Evolutionary conservation across 768 basidiomycete species (phyloP).

Genomic region (Pilatotrama ljubarskyi): DNA sequence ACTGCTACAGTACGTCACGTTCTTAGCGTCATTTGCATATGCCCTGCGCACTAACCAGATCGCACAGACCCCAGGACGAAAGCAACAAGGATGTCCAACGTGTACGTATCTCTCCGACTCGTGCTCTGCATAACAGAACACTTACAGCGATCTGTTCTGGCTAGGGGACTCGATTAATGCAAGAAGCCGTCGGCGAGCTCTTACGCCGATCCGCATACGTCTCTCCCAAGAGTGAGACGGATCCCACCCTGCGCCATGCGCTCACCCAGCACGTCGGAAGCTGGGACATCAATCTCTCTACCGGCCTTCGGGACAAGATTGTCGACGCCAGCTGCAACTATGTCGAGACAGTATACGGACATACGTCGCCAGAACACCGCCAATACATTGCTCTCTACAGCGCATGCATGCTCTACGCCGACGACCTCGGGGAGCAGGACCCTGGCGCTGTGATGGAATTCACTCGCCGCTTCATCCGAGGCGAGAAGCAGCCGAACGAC

Average conservation of each 20-base stretch:
- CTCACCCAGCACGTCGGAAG: background rate
- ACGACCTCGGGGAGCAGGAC: conserved; percentile 36
- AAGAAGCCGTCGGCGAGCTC: background rate
- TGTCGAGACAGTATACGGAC: conserved; percentile 15
- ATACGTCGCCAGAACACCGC: conserved; percentile 10
- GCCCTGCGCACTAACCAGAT: too few species aligned
- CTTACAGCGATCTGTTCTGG: too few species aligned
- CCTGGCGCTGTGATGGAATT: conserved; percentile 34
- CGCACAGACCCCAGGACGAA: too few species aligned
- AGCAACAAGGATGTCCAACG: too few species aligned
- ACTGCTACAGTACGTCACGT: too few species aligned
- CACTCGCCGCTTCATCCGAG: conserved; percentile 34
- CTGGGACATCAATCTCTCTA: background rate
- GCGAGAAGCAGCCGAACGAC: conserved; percentile 32
- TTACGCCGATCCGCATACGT: background rate
- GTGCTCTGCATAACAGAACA: too few species aligned
- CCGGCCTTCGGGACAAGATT: background rate
- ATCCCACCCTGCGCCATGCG: background rate
- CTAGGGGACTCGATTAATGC: background rate
- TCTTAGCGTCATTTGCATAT: too few species aligned
- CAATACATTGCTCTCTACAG: conserved; percentile 44
- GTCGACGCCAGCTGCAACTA: conserved; percentile 2
- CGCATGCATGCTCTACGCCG: conserved; percentile 36
- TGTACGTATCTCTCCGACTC: too few species aligned
- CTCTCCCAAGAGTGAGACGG: background rate